These are phyloP conservation scores for Eimeria praecox DNA, from an alignment of 169 alveolate species.

Conservation along the genomic window DNA sequence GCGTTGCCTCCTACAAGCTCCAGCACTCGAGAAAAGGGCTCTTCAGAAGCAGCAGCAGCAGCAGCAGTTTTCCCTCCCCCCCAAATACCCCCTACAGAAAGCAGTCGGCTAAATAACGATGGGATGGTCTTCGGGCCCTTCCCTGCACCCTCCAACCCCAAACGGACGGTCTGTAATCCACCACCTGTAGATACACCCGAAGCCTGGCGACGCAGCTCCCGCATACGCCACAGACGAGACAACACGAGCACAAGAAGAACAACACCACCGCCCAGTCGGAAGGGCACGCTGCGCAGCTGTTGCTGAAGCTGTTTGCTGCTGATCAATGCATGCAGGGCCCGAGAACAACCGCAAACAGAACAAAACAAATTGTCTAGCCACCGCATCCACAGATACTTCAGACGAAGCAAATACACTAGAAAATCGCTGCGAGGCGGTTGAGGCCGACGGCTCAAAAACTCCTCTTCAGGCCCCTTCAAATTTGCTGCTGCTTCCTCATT, in stretches of 20 bases:
- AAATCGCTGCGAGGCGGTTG: neutral
- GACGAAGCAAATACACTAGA: neutral
- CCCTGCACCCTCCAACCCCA: neutral
- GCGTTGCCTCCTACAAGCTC: conserved; percentile 19
- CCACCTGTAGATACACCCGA: neutral
- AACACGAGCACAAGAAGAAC: conserved; percentile 10
- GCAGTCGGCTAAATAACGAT: neutral
- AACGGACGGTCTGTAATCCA: neutral
- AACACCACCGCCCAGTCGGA: neutral
- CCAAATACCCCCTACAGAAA: neutral
- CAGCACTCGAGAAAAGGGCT: conserved; percentile 48
- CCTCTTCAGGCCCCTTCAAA: conserved; percentile 2
- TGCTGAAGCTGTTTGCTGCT: neutral
- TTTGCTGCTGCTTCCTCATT: neutral
- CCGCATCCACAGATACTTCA: conserved; percentile 32
- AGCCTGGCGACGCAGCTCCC: neutral
- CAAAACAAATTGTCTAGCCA: neutral
- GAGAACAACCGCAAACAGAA: neutral
- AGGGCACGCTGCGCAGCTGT: neutral
- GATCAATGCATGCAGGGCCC: neutral
- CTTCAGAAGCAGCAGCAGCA: neutral
- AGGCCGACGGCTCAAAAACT: neutral
- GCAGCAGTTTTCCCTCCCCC: neutral
- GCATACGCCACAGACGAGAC: conserved; percentile 24
- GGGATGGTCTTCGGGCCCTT: neutral